Evolutionary conservation across 1,284 basidiomycete genomes (phyloP).

Genomic region (Rhodotorula sp.): DNA sequence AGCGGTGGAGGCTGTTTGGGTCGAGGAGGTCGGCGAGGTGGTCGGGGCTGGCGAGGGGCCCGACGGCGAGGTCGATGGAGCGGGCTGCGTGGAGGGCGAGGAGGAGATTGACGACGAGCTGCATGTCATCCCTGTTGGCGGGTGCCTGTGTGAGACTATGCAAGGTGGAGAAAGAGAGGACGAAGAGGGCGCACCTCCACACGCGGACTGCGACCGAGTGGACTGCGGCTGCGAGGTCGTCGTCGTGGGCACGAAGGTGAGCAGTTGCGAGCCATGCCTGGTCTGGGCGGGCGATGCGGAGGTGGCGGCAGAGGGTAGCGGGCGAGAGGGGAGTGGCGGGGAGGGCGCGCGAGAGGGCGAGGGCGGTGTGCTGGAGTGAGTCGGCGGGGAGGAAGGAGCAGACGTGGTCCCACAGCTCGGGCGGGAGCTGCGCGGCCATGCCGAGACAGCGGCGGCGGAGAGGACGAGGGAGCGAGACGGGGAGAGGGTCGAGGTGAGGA

Average conservation of each 20-base stretch:
- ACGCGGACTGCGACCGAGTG: constrained; percentile 23
- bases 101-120: constrained; percentile 43
- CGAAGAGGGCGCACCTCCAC: constrained; percentile 18
- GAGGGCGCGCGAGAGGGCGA: constrained; percentile 35
- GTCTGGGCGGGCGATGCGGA: constrained; percentile 33
- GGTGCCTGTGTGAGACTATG: neutral
- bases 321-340: constrained; percentile 14
- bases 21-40: constrained; percentile 43
- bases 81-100: constrained; percentile 21
- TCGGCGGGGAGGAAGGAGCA: constrained; percentile 22
- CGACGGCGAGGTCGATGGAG: constrained; percentile 34
- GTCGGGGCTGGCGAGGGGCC: constrained; percentile 42
- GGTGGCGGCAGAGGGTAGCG: constrained; percentile 29
- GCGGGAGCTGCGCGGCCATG: constrained; percentile 26
- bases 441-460: neutral
- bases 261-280: constrained; percentile 32
- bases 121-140: constrained; percentile 37
- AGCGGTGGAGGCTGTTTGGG: neutral
- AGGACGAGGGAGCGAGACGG: neutral
- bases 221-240: constrained; percentile 8
- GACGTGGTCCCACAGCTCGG: constrained; percentile 42
- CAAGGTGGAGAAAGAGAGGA: neutral
- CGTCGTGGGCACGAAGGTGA: constrained; percentile 11
- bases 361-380: constrained; percentile 37
- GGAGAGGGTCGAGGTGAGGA: neutral